Base-by-base conservation (phyloP, 805 yeast species). In the Blastobotrys americana region DNA sequence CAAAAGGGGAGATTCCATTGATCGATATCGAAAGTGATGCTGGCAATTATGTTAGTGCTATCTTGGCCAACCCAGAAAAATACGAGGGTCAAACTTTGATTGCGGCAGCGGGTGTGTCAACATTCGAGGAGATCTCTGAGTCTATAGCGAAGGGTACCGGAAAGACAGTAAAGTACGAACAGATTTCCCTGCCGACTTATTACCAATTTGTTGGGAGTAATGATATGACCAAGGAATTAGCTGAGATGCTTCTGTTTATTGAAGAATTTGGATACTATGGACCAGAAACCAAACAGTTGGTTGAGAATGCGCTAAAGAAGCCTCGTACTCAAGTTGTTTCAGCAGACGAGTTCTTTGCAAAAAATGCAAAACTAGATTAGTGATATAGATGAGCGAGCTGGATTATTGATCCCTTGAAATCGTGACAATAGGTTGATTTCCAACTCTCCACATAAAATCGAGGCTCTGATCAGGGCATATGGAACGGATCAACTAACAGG, bases 241-340 rank as follows among this genome's bases (percentile, higher is more conserved):
- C 22, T n/a, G 46, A 43, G 19, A 43, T 43, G 42, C 13, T 28
- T 13, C 17, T 13, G 37, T 31, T 39, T 18, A 22, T 43, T n/a
- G 37, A 27, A 5, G 46, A 43, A 5, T 43, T 19, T 23, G 46
- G 46, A 16, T 43, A 43, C 37, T 43, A 40, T 16, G 46, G 46
- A 10, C 38, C 46, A 15, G 37, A 38, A 4, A 16, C 33, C 15
- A 18, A 39, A 5, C 16, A 43, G 37, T 15, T 18, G 6, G 46
- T 43, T 16, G 37, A 43, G 31, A 13, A 8, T 25, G 31, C 31
- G 10, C 8, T 8, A 8, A 25, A 25, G 31, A 25, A 25, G 31
- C 31, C 31, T 25, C 31, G 8, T 8, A 25, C 8, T 13, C 31
- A 8, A 25, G 31, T 25, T 8, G 31, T 13, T 13, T 8, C 31